phyloP scores from a whole-genome alignment of 1,284 basidiomycete genomes.

The Puccinia novopanici region DNA sequence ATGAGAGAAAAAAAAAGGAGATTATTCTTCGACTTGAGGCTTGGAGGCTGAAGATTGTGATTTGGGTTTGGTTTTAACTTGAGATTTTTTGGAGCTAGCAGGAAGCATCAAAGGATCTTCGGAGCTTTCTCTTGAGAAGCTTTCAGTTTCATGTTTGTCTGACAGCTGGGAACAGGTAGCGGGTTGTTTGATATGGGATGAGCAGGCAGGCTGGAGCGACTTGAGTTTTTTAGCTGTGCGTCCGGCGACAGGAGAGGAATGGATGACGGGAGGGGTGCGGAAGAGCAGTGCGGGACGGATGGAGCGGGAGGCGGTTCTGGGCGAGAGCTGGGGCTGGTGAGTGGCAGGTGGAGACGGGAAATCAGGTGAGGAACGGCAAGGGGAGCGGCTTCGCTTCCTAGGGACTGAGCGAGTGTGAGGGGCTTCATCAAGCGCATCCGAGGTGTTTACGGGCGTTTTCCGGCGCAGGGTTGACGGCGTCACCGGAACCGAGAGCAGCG shows the following conservation, averaged over 20 bases:
- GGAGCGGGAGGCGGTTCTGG: not conserved
- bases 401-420: not conserved
- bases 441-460: not conserved
- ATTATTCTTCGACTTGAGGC: no score
- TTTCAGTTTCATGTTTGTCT: not conserved
- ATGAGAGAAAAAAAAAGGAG: no score
- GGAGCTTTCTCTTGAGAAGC: constrained; percentile 5
- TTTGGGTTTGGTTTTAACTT: not conserved
- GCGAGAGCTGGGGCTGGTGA: not conserved
- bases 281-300: not conserved
- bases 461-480: not conserved
- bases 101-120: constrained; percentile 26
- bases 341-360: not conserved
- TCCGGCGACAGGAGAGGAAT: not conserved
- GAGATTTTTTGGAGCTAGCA: constrained; percentile 8
- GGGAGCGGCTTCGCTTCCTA: not conserved
- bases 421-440: not conserved
- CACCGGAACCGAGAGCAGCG: not conserved
- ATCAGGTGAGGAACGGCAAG: not conserved
- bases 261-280: not conserved
- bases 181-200: not conserved
- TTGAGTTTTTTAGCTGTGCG: not conserved
- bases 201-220: not conserved
- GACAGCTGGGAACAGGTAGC: not conserved
- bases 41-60: no score